Percentiles rank a stretch among this genome's conserved stretches.
Conservation (phyloP, 768 basidiomycete species). For the Dendrothele bispora region DNA sequence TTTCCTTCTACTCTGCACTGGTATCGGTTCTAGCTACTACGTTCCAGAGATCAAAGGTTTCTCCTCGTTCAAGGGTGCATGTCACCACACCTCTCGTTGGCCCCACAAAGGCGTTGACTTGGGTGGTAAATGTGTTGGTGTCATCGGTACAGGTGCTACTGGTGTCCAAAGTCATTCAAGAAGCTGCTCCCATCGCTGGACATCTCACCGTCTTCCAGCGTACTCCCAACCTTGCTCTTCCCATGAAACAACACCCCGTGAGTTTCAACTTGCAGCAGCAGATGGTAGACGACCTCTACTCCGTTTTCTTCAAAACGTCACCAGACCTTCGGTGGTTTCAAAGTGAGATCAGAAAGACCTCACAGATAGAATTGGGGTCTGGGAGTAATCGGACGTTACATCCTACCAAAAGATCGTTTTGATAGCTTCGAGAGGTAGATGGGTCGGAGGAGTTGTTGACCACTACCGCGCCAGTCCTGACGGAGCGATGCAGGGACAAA, state of each 20-base stretch:
- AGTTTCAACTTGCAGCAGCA: too few relatives aligned
- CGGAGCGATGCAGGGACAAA: constrained; percentile 56
- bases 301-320: constrained; percentile 55
- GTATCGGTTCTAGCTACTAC: constrained; percentile 22
- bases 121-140: constrained; percentile 21
- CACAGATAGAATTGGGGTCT: constrained; percentile 38
- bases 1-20: constrained; percentile 24
- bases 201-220: constrained; percentile 29
- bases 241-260: constrained; percentile 23
- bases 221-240: constrained; percentile 23
- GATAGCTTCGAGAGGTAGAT: too few relatives aligned
- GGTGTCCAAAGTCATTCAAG: constrained; percentile 17
- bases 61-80: constrained; percentile 19
- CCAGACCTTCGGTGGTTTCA: constrained; percentile 53
- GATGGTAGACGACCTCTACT: constrained; percentile 67
- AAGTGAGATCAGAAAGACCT: constrained; percentile 42
- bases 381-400: constrained; percentile 43
- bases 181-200: constrained; percentile 17
- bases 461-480: constrained; percentile 47
- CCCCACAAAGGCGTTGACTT: constrained; percentile 21
- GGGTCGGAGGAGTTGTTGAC: constrained; percentile 45
- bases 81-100: constrained; percentile 24
- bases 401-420: constrained; percentile 63
- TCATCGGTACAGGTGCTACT: constrained; percentile 23
- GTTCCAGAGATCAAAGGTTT: constrained; percentile 21